A percentile compares a stretch with the other conserved stretches of the same genome.
These are phyloP conservation scores for Beverwykella pulmonaria DNA, from an alignment of 495 filamentous ascomycete species.

Conservation along the genomic window DNA sequence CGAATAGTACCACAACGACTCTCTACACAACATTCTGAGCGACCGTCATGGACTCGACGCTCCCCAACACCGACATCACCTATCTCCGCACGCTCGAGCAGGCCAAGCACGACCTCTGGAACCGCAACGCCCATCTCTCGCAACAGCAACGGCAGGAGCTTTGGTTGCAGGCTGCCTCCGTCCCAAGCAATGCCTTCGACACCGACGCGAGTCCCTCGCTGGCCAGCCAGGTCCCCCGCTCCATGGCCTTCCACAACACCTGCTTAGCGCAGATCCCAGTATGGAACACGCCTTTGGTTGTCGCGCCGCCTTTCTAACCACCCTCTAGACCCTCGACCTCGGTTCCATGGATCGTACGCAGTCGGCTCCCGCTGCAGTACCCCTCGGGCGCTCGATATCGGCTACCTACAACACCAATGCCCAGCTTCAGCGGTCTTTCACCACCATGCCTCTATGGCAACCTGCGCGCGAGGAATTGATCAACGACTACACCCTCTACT, in stretches of 20 bases:
- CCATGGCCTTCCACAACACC: conserved; percentile 28
- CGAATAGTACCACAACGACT: not conserved
- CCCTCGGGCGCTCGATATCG: conserved; percentile 19
- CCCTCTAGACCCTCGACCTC: conserved; percentile 9
- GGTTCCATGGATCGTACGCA: conserved; percentile 28
- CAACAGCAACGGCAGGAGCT: conserved; percentile 19
- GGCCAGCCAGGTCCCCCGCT: conserved; percentile 27
- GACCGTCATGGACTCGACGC: conserved; percentile 17
- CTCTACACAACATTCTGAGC: not conserved
- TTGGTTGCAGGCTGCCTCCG: conserved; percentile 11
- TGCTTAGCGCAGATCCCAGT: conserved; percentile 12
- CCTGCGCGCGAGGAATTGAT: not conserved
- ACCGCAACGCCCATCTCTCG: conserved; percentile 16
- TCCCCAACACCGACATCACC: conserved; percentile 11
- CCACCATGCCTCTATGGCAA: conserved; percentile 20
- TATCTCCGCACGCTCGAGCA: conserved; percentile 17
- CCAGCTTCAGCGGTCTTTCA: conserved; percentile 9
- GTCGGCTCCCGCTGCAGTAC: conserved; percentile 26
- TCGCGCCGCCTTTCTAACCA: conserved; percentile 19
- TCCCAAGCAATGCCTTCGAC: conserved; percentile 1
- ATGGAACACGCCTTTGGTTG: conserved; percentile 33
- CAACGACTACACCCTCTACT: conserved; percentile 27
- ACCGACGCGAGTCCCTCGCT: not conserved
- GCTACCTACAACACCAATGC: conserved; percentile 4
- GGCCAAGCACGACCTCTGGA: conserved; percentile 22